Base-by-base conservation (phyloP, 2,329 filamentous ascomycete genomes). In the Acrocalymma vagum region DNA sequence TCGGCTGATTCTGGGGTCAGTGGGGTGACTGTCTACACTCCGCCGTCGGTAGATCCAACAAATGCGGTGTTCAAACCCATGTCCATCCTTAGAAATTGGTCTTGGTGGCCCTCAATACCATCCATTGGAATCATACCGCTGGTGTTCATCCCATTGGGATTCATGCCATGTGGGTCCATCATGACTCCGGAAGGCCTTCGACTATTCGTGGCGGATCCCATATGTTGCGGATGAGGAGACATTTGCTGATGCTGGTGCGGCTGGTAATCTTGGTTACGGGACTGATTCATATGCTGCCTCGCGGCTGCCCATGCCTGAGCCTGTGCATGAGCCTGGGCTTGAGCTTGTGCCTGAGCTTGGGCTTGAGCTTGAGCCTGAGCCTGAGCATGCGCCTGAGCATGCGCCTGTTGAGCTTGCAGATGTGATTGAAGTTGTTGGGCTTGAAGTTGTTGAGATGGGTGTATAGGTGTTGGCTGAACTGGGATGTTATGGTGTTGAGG, bases 231-330 rank as follows among this genome's bases (percentile, higher is more conserved):
- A 28, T 58, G 55, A 7, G 50, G 55, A 5, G 44, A 48, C 24
- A 56, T 27, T 27, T 58, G 52, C 32, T 62, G 65, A 25, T 65
- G 62, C 35, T 55, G 58, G 35, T 64, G 63, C 1, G 55, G 53
- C 18, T 60, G 55, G 35, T 55, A 63, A 38, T 64, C 53, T 31
- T 63, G 60, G 47, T 63, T 64, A 21, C 61, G 57, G 29, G 61
- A 66, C 35, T 64, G 64, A 42, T 66, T 65, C 63, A 70, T 66
- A 44, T 68, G 64, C 35, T 70, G 65, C 23, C 62, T 61, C 2
- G 64, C 64, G 10, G 60, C 61, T 23, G 60, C 62, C 61, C 62
- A 64, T 6, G 58, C 61, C 8, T 63, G 60, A 2, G 56, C 58
- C 26, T 61, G 55, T 18, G 57, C 56, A 23, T 60, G 55, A 3